A percentile compares a stretch with the other conserved stretches of the same genome.
Evolutionary conservation across 2,329 filamentous ascomycete species (phyloP).

Genomic region (Talaromyces sp.): DNA sequence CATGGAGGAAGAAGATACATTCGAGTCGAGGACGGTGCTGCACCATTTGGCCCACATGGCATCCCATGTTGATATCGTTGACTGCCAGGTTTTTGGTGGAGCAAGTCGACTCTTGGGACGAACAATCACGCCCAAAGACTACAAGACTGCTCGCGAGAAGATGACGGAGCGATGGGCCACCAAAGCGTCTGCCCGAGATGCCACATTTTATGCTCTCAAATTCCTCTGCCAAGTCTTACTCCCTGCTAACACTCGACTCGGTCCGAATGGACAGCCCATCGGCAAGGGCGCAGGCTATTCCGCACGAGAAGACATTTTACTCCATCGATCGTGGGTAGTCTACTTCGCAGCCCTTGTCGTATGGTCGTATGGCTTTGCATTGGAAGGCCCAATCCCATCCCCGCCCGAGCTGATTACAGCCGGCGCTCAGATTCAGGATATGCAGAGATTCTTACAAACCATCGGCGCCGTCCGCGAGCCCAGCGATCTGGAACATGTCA

Average conservation of each 20-base stretch:
- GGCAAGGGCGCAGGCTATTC: slow-evolving; percentile 54
- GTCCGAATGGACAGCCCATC: slow-evolving; percentile 24
- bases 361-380: slow-evolving; percentile 89
- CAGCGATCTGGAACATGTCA: slow-evolving; percentile 67
- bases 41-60: slow-evolving; percentile 96
- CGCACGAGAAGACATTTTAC: slow-evolving; percentile 78
- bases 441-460: slow-evolving; percentile 70
- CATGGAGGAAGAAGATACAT: slow-evolving; percentile 63
- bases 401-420: slow-evolving; percentile 51
- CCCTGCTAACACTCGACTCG: slow-evolving; percentile 28
- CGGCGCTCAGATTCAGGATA: slow-evolving; percentile 66
- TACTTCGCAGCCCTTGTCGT: slow-evolving; percentile 90
- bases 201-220: slow-evolving; percentile 84
- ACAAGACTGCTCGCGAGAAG: slow-evolving; percentile 69
- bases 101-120: slow-evolving; percentile 80
- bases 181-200: slow-evolving; percentile 80
- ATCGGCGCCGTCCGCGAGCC: slow-evolving; percentile 69
- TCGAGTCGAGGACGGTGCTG: slow-evolving; percentile 81
- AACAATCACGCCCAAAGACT: slow-evolving; percentile 75
- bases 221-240: slow-evolving; percentile 82
- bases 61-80: slow-evolving; percentile 95
- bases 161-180: slow-evolving; percentile 90
- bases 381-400: slow-evolving; percentile 68
- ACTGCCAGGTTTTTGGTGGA: slow-evolving; percentile 91
- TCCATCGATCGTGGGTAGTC: slow-evolving; percentile 91